Percentiles rank a stretch among this genome's conserved stretches.
phyloP scores from a whole-genome alignment of 2,329 filamentous ascomycete genomes.

The Pseudocercospora eumusae region DNA sequence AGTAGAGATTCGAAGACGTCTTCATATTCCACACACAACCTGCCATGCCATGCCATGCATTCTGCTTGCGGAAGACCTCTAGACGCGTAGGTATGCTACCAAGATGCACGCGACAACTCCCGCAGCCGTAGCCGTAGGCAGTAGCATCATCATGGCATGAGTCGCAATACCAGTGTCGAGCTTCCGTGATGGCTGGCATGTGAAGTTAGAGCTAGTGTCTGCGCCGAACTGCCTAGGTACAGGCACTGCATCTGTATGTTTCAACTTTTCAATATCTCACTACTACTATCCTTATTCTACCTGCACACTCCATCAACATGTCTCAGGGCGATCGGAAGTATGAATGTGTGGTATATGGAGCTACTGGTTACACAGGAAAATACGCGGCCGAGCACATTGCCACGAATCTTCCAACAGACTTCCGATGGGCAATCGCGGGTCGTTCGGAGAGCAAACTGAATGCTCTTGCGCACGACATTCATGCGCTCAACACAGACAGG shows the following conservation, averaged over 20 bases:
- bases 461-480: constrained; percentile 66
- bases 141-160: not conserved
- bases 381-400: constrained; percentile 75
- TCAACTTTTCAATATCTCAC: not conserved
- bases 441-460: constrained; percentile 77
- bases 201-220: constrained; percentile 10
- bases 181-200: not conserved
- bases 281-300: not conserved
- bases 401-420: constrained; percentile 67
- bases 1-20: not conserved
- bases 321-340: constrained; percentile 53
- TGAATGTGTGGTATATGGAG: constrained; percentile 67
- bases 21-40: not conserved
- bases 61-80: too few species aligned
- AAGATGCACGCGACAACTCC: not conserved
- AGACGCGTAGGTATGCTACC: too few species aligned
- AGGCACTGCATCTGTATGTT: not conserved
- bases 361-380: constrained; percentile 81
- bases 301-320: constrained; percentile 36
- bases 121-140: too few species aligned
- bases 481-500: constrained; percentile 68
- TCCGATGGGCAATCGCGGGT: constrained; percentile 87
- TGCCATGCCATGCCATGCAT: too few species aligned
- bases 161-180: not conserved
- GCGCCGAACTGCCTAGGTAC: constrained; percentile 22